Base-by-base conservation (phyloP, 2,329 filamentous ascomycete species). In the Sporothrix euskadiensis region DNA sequence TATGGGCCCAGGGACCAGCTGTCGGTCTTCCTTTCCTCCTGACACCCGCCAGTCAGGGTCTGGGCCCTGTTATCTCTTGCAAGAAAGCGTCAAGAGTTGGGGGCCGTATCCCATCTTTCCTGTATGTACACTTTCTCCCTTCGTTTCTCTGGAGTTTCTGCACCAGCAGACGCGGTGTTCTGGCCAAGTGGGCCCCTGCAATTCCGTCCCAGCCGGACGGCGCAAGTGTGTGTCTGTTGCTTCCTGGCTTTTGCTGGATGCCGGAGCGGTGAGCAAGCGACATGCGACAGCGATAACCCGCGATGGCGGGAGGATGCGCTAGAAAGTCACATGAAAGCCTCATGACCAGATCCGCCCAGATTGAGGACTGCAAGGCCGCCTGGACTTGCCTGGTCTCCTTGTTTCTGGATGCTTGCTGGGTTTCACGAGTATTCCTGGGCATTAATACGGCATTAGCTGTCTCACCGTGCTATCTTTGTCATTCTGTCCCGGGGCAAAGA, bases 21-120 rank as follows among this genome's bases (percentile, higher is more conserved):
- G n/a, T 19, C 39, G n/a, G 35, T 39, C 22, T 66, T 66, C 61
- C 39, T 47, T 65, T 66, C 35, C 61, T 65, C 59, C 59, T 65
- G 35, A 26, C 35, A 65, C 59, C 57, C 32, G 32, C 57, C 32
- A n/a, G 57, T 63, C 32, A 32, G 57, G 32, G 32, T 12, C 32
- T 41, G 35, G 35, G 32, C 32, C 7, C 32, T 41, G 35, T 12
- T 22, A 41, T 59, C 3, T 63, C 59, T 63, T 19, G 19, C 35
- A 41, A 22, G 35, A 49, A 22, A 32, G 26, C 26, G 44, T 19
- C 44, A 16, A 49, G 44, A 49, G 35, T 66, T 66, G 61, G 41
- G 61, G 41, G 61, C 65, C 44, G 41, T 12, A 54, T 39, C 8
- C 26, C 57, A 10, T 44, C 39, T 26, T 41, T 41, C 35, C n/a